phyloP scores from a whole-genome alignment of 2,329 filamentous ascomycete genomes.

The Monosporascus sp. region DNA sequence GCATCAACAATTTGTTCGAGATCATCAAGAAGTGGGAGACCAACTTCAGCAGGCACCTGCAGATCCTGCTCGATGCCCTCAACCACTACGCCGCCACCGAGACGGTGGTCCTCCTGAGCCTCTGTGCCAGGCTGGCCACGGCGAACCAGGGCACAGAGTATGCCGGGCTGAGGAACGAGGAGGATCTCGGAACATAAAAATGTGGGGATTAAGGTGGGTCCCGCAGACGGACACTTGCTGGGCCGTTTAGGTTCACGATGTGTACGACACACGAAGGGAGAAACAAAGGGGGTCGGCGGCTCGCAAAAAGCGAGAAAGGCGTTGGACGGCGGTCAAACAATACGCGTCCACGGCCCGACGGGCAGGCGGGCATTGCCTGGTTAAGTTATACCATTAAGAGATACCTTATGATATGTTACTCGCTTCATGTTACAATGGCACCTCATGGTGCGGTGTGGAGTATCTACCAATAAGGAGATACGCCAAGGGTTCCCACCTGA shows the following conservation, averaged over 20 bases:
- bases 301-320: background rate
- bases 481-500: too few species aligned
- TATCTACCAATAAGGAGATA: too few species aligned
- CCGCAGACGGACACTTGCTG: background rate
- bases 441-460: too few species aligned
- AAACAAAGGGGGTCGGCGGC: background rate
- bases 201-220: background rate
- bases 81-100: conserved; percentile 98
- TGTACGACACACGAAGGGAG: background rate
- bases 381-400: too few species aligned
- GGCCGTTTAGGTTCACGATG: conserved; percentile 2
- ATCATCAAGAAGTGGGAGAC: conserved; percentile 87
- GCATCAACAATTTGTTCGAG: conserved; percentile 75
- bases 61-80: conserved; percentile 88
- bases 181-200: conserved; percentile 35
- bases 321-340: background rate
- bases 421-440: too few species aligned
- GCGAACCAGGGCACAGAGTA: conserved; percentile 72
- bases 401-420: too few species aligned
- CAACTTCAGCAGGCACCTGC: conserved; percentile 86
- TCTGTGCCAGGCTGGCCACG: conserved; percentile 77
- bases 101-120: conserved; percentile 84
- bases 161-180: conserved; percentile 53
- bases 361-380: too few species aligned
- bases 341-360: too few species aligned